Evolutionary conservation across 257 asterid species (phyloP).

Genomic region (Cruciata laevipes): DNA sequence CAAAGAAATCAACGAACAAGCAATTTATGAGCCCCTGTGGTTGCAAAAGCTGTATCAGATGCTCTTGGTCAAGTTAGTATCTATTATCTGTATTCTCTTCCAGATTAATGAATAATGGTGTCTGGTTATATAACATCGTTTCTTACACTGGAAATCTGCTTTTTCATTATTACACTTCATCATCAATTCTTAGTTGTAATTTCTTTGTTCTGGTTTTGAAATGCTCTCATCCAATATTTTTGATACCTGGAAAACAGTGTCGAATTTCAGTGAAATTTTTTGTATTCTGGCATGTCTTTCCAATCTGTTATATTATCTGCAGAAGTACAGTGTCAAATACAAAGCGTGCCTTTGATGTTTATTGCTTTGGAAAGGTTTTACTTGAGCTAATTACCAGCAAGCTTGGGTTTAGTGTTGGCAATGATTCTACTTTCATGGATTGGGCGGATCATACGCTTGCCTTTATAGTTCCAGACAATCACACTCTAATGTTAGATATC

Average conservation of each 20-base stretch:
- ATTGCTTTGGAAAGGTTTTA: constrained; percentile 13
- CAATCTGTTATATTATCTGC: too few species aligned
- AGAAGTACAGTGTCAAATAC: neutral
- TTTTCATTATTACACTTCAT: too few species aligned
- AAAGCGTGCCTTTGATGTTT: constrained; percentile 8
- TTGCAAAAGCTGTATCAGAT: neutral
- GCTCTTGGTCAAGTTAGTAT: constrained; percentile 2
- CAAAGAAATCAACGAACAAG: neutral
- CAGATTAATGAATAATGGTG: neutral
- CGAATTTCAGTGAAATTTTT: too few species aligned
- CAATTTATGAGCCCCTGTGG: neutral
- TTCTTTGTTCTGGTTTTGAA: too few species aligned
- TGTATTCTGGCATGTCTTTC: too few species aligned
- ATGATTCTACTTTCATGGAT: constrained; percentile 20
- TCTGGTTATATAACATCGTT: neutral
- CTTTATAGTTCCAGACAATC: constrained; percentile 28
- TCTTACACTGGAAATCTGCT: too few species aligned
- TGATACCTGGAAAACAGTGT: too few species aligned
- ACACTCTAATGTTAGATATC: neutral
- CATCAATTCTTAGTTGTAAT: too few species aligned
- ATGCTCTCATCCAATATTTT: too few species aligned
- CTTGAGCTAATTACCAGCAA: constrained; percentile 8
- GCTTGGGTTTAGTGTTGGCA: neutral
- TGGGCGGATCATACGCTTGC: neutral
- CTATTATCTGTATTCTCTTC: neutral